A percentile compares a stretch with the other conserved stretches of the same genome.
phyloP scores from a whole-genome alignment of 331 rosid genomes.

The Phaseolus coccineus region DNA sequence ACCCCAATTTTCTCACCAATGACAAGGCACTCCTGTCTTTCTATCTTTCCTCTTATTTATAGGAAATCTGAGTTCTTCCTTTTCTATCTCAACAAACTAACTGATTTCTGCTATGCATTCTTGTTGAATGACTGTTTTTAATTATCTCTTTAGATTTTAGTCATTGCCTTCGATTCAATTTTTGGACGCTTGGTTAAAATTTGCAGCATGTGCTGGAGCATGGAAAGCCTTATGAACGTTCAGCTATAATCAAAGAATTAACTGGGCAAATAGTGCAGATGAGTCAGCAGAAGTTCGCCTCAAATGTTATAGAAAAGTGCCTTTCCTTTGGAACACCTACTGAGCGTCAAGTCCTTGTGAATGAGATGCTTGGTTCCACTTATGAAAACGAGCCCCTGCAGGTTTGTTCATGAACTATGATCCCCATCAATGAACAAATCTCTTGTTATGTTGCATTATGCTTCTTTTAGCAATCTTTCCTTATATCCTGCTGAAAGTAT shows the following conservation, averaged over 20 bases:
- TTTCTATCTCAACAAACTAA: not conserved
- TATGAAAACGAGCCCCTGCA: slow-evolving; percentile 98
- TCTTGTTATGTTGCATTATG: slow-evolving; percentile 9
- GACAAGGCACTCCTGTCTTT: not conserved
- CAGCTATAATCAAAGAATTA: slow-evolving; percentile 82
- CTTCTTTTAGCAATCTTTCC: not conserved
- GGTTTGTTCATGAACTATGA: slow-evolving; percentile 54
- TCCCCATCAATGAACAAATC: not conserved
- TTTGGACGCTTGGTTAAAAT: slow-evolving; percentile 23
- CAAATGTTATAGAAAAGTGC: slow-evolving; percentile 95
- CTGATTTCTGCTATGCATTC: not conserved
- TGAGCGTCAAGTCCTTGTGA: slow-evolving; percentile 84
- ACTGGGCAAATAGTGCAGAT: slow-evolving; percentile 95
- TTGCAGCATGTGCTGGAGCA: slow-evolving; percentile 96
- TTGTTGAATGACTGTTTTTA: not conserved
- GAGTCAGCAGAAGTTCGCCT: slow-evolving; percentile 99
- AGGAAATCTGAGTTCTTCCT: not conserved
- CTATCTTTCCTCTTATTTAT: not conserved
- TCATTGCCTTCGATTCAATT: not conserved
- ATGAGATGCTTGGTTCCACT: slow-evolving; percentile 94
- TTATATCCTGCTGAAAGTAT: not conserved
- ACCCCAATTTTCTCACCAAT: not conserved
- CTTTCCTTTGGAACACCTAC: slow-evolving; percentile 81
- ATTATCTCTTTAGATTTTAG: not conserved
- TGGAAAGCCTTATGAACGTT: slow-evolving; percentile 91